Evolutionary conservation across 2,329 filamentous ascomycete genomes (phyloP).

Genomic region (Aspergillus hortae): DNA sequence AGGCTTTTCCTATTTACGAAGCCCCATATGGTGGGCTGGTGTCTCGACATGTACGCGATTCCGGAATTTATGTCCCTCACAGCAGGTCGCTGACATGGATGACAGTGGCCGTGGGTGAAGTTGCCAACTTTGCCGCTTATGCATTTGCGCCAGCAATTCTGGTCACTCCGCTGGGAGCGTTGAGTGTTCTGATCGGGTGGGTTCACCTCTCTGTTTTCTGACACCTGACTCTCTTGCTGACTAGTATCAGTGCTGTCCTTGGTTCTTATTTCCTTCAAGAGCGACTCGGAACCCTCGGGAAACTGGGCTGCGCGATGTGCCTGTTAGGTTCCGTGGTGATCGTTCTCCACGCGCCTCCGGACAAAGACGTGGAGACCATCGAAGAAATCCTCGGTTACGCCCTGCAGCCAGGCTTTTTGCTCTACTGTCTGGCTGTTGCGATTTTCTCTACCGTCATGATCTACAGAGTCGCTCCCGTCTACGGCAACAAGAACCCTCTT

Average conservation of each 20-base stretch:
- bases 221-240: conserved; percentile 18
- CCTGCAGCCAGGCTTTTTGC: conserved; percentile 87
- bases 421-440: conserved; percentile 77
- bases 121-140: conserved; percentile 97
- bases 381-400: conserved; percentile 90
- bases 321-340: conserved; percentile 96
- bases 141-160: conserved; percentile 98
- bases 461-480: conserved; percentile 81
- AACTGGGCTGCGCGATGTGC: conserved; percentile 93
- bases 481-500: conserved; percentile 93
- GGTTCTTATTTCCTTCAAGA: conserved; percentile 94
- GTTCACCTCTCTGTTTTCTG: conserved; percentile 16
- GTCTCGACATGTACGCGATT: conserved; percentile 72
- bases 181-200: conserved; percentile 85
- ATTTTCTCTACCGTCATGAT: conserved; percentile 92
- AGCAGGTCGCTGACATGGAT: conserved; percentile 19
- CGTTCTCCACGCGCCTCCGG: conserved; percentile 91
- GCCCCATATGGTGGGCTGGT: conserved; percentile 95
- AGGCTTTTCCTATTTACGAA: conserved; percentile 89
- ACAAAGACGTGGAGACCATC: conserved; percentile 85
- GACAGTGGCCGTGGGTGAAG: conserved; percentile 82
- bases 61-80: conserved; percentile 7
- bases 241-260: conserved; percentile 65
- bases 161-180: conserved; percentile 87
- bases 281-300: conserved; percentile 82